Conservation (phyloP, 1,284 basidiomycete species). For the Moniliophthora roreri region DNA sequence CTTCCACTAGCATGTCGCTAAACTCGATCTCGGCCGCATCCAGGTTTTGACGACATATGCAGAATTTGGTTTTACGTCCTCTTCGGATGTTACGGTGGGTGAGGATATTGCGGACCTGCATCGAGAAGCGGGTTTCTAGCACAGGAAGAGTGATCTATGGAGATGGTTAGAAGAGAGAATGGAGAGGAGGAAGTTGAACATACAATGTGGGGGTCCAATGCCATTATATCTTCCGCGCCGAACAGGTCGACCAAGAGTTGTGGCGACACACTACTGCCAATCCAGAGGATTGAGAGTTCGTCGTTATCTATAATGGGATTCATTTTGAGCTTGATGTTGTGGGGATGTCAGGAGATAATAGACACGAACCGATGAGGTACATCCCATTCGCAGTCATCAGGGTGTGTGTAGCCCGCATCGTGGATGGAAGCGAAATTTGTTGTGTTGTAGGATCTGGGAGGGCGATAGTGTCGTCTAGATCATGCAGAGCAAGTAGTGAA, state of each 20-base stretch:
- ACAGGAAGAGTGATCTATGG: slow-evolving; percentile 66
- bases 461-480: slow-evolving; percentile 73
- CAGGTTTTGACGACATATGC: slow-evolving; percentile 88
- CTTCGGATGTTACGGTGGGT: slow-evolving; percentile 66
- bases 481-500: slow-evolving; percentile 86
- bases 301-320: slow-evolving; percentile 77
- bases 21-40: slow-evolving; percentile 96
- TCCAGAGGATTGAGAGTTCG: slow-evolving; percentile 89
- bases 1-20: slow-evolving; percentile 96
- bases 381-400: slow-evolving; percentile 92
- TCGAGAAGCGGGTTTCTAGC: slow-evolving; percentile 77
- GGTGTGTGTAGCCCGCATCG: slow-evolving; percentile 83
- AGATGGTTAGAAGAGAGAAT: slow-evolving; percentile 6
- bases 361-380: slow-evolving; percentile 85
- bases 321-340: background rate
- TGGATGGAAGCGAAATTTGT: slow-evolving; percentile 69
- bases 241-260: slow-evolving; percentile 86
- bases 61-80: slow-evolving; percentile 62
- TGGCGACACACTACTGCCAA: slow-evolving; percentile 82
- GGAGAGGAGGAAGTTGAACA: slow-evolving; percentile 18
- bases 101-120: slow-evolving; percentile 85
- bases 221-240: slow-evolving; percentile 77
- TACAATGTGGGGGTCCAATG: slow-evolving; percentile 77
- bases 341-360: background rate
- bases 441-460: slow-evolving; percentile 62